Evolutionary conservation across 179 eudicot species (phyloP), one percentile per base, ranked within the genome.

Genomic region (Nepenthes alata): DNA sequence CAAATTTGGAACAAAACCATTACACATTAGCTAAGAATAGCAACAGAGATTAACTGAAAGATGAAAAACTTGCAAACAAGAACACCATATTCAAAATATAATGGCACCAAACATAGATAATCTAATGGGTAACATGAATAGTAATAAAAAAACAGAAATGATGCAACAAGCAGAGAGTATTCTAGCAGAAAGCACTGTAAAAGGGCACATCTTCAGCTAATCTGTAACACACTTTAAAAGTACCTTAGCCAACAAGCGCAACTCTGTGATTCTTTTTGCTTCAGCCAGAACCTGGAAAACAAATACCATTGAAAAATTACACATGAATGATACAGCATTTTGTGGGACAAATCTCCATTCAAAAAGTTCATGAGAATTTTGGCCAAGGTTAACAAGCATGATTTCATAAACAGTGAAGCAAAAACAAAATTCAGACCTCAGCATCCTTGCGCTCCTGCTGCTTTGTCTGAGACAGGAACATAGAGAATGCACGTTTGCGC

Each of bases 381-480:
- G 25, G n/a, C 57, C 45, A 58, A 7, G 15, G 37, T 36, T 35
- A 34, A n/a, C 36, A 37, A 58, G 2, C 8, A 56, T 14, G 25
- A 49, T 11, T 49, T 49, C 14, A 49, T n/a, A n/a, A 49, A 0
- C 3, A 11, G 3, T 10, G 14, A 49, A 49, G 12, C 53, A 49
- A 60, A 58, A 36, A 35, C n/a, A 61, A 69, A 47, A 57, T 55
- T 65, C 68, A 70, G 48, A 94, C 99, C 97, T 90, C 97, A 60
- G 83, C 82, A 75, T 89, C 99, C 77, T 76, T 94, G 77, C 91
- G 95, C 72, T 94, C 99, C 67, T 94, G 97, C 16, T 82, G 86
- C 75, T 94, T 94, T 72, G 97, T 82, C 59, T 85, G 97, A 66
- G 97, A 94, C 63, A 94, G 88, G 70, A 94, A 77, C 96, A 90